Percentiles rank a stretch among this genome's conserved stretches.
These are phyloP conservation scores for Rhamnella rubrinervis DNA, from an alignment of 331 rosid species.

Conservation along the genomic window DNA sequence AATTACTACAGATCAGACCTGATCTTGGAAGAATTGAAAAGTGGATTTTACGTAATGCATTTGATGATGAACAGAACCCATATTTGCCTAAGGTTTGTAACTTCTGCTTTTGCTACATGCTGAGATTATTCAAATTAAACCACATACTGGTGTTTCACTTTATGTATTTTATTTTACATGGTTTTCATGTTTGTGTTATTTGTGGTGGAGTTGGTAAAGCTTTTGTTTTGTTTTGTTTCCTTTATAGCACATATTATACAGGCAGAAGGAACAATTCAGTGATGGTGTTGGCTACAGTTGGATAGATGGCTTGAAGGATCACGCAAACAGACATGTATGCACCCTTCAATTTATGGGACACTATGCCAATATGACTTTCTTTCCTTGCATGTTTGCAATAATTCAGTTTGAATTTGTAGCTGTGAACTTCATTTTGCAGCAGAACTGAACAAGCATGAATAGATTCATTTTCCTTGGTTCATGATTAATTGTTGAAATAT, in stretches of 20 bases:
- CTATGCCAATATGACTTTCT: slow-evolving; percentile 9
- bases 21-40: slow-evolving; percentile 87
- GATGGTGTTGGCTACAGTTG: slow-evolving; percentile 98
- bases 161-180: background rate
- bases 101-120: slow-evolving; percentile 21
- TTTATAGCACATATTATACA: slow-evolving; percentile 75
- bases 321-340: slow-evolving; percentile 77
- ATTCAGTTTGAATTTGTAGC: slow-evolving; percentile 3
- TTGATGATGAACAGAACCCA: slow-evolving; percentile 79
- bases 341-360: slow-evolving; percentile 12
- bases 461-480: slow-evolving; percentile 1
- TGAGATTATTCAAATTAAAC: background rate
- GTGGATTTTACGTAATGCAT: slow-evolving; percentile 94
- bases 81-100: slow-evolving; percentile 82
- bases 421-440: slow-evolving; percentile 4
- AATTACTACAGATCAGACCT: slow-evolving; percentile 43
- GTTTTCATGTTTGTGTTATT: background rate
- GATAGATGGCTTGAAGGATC: slow-evolving; percentile 94
- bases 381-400: background rate
- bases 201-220: background rate
- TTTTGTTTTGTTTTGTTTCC: slow-evolving; percentile 1
- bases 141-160: no score
- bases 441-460: background rate
- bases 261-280: slow-evolving; percentile 98
- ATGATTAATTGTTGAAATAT: slow-evolving; percentile 5